phyloP scores from a whole-genome alignment of 345 rosid genomes.

The Populus ilicifolia region DNA sequence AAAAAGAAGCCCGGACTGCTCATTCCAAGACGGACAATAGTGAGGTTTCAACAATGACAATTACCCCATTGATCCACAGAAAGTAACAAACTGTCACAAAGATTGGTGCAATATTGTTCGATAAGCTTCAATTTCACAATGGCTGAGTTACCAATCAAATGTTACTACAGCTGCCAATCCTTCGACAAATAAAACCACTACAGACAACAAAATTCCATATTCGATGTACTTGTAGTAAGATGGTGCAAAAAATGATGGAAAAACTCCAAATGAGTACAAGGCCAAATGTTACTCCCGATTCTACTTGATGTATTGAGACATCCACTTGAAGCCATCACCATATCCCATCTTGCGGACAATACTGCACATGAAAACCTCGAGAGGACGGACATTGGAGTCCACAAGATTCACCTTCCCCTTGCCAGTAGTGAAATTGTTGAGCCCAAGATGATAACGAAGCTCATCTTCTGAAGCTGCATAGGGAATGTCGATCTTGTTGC shows the following conservation, averaged over 20 bases:
- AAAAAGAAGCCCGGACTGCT: not conserved
- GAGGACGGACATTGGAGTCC: conserved; percentile 43
- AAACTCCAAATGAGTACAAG: conserved; percentile 13
- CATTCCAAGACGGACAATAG: not conserved
- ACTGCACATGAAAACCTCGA: conserved; percentile 64
- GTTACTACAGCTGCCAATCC: conserved; percentile 7
- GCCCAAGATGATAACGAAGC: conserved; percentile 49
- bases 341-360: conserved; percentile 62
- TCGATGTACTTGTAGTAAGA: conserved; percentile 12
- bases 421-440: conserved; percentile 50
- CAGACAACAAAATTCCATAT: conserved; percentile 22
- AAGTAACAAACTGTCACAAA: not conserved
- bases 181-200: not conserved
- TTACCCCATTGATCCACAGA: not conserved
- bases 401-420: conserved; percentile 46
- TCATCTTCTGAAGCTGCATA: conserved; percentile 55
- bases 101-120: not conserved
- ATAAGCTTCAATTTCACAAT: conserved; percentile 7
- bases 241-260: conserved; percentile 14
- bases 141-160: conserved; percentile 5
- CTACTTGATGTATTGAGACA: conserved; percentile 65
- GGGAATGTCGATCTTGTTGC: conserved; percentile 58
- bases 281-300: conserved; percentile 1
- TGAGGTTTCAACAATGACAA: not conserved
- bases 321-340: conserved; percentile 64